phyloP scores from a whole-genome alignment of 495 filamentous ascomycete genomes.

The Podospora pseudopauciseta region DNA sequence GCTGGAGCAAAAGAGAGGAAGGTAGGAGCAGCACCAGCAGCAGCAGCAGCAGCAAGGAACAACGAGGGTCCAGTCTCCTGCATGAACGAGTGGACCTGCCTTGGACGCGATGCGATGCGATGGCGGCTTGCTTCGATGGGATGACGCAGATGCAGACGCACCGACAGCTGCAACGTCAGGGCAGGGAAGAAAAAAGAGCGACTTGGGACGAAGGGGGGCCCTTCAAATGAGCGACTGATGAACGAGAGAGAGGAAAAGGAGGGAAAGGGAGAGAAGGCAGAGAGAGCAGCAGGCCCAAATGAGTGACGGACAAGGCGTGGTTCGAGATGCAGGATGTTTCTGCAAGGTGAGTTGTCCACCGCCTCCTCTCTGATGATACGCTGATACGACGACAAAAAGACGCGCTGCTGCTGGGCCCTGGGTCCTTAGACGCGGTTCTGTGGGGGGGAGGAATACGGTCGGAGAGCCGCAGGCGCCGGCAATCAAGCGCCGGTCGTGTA shows the following conservation, averaged over 20 bases:
- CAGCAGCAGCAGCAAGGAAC: slow-evolving; percentile 17
- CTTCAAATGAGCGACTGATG: not conserved
- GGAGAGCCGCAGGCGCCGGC: slow-evolving; percentile 8
- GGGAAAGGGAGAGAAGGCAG: slow-evolving; percentile 20
- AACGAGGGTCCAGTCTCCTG: slow-evolving; percentile 27
- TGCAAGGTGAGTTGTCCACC: slow-evolving; percentile 52
- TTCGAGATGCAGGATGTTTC: slow-evolving; percentile 37
- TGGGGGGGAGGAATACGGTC: not conserved
- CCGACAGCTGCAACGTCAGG: slow-evolving; percentile 9
- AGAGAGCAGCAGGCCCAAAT: slow-evolving; percentile 14
- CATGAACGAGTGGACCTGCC: slow-evolving; percentile 28
- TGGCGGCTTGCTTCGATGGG: slow-evolving; percentile 14
- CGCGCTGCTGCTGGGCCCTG: slow-evolving; percentile 7
- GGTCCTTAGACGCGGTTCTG: slow-evolving; percentile 5
- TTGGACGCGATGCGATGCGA: slow-evolving; percentile 10
- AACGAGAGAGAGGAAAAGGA: slow-evolving; percentile 4
- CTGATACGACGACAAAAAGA: not conserved
- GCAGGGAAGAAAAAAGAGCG: slow-evolving; percentile 11
- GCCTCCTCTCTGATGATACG: slow-evolving; percentile 23
- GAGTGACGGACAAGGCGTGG: slow-evolving; percentile 11
- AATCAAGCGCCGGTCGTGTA: slow-evolving; percentile 1
- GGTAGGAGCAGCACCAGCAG: slow-evolving; percentile 20
- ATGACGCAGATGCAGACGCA: slow-evolving; percentile 18
- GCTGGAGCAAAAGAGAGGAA: slow-evolving; percentile 3
- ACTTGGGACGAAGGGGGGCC: slow-evolving; percentile 7